Conservation (phyloP, 139 green algal species). For the Dunaliella primolecta region DNA sequence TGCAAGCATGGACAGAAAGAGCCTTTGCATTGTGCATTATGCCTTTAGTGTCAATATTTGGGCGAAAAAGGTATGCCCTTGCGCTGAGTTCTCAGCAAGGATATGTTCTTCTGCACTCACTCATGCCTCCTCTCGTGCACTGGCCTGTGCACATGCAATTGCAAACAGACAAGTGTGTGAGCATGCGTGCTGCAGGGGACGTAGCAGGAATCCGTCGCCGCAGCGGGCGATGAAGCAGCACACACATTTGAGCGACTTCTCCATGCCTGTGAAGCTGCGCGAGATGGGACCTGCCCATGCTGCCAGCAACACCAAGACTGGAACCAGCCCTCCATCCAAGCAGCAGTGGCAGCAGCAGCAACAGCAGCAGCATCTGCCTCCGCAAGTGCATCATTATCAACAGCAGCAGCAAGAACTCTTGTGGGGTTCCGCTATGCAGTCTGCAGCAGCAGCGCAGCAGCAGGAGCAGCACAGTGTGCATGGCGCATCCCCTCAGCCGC, state of each 20-base stretch:
- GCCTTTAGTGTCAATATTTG: no score
- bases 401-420: background rate
- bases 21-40: no score
- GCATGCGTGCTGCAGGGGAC: no score
- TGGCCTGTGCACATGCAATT: no score
- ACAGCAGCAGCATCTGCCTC: background rate
- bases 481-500: no score
- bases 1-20: no score
- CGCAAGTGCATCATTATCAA: background rate
- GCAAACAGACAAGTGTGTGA: no score
- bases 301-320: background rate
- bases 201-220: background rate
- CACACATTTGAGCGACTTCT: background rate
- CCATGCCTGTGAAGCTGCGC: background rate
- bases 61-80: no score
- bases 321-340: background rate
- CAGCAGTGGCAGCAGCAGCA: constrained; percentile 6
- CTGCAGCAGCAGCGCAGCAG: background rate
- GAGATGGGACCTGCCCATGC: background rate
- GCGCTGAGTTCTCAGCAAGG: no score
- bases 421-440: background rate
- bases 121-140: no score
- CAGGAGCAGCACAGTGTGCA: no score
- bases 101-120: no score
- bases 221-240: constrained; percentile 10